phyloP scores from a whole-genome alignment of 2,329 filamentous ascomycete species.

The Alternaria metachromatica region DNA sequence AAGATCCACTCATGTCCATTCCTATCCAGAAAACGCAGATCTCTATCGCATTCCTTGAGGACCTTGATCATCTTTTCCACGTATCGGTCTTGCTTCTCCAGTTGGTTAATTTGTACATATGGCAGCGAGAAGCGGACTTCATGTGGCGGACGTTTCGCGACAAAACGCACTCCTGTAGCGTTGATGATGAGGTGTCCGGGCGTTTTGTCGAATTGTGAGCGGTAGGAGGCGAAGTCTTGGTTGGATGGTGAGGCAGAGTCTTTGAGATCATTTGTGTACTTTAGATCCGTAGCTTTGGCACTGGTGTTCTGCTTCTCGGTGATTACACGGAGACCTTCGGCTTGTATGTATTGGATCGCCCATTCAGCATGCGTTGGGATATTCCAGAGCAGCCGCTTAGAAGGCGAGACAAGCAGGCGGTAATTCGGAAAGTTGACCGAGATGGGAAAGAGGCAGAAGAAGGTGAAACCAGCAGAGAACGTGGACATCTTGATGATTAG shows the following conservation, averaged over 20 bases:
- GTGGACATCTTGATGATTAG: constrained; percentile 40
- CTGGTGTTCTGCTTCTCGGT: background rate
- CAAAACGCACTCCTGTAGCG: constrained; percentile 25
- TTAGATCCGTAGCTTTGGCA: background rate
- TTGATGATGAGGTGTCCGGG: constrained; percentile 27
- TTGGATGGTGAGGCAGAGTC: rapidly evolving
- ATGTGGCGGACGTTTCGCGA: constrained; percentile 16
- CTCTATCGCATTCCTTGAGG: constrained; percentile 24
- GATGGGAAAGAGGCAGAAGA: constrained; percentile 47
- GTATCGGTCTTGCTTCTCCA: constrained; percentile 37
- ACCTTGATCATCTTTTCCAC: constrained; percentile 24
- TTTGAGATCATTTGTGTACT: too few species aligned
- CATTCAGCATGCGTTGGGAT: constrained; percentile 49
- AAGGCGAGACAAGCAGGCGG: constrained; percentile 44
- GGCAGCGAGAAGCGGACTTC: constrained; percentile 18
- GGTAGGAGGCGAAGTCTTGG: constrained; percentile 30
- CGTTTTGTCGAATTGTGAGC: constrained; percentile 18
- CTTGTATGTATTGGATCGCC: constrained; percentile 42
- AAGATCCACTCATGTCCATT: constrained; percentile 20
- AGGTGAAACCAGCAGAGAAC: constrained; percentile 36
- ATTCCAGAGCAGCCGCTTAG: constrained; percentile 47
- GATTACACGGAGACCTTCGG: constrained; percentile 27
- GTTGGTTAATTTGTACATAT: constrained; percentile 22
- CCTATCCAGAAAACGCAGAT: constrained; percentile 24
- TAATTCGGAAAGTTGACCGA: constrained; percentile 44